Evolutionary conservation across 2,329 filamentous ascomycete species (phyloP).

Genomic region (Penicillium fuscoglaucum): DNA sequence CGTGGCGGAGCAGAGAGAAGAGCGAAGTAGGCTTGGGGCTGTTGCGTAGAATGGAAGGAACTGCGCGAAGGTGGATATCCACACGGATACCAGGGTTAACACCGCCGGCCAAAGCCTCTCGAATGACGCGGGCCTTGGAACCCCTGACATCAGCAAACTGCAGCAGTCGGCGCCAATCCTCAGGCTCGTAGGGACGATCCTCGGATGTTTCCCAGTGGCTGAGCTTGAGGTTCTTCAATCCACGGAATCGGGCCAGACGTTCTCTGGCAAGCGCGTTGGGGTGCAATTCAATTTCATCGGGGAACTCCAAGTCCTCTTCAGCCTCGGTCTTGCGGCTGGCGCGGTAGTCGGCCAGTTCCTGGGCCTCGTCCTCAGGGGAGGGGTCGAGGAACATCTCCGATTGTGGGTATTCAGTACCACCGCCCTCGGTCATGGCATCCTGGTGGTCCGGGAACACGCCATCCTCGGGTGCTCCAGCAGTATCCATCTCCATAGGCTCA

Average conservation of each 20-base stretch:
- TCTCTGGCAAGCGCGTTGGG: constrained; percentile 85
- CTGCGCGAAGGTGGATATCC: constrained; percentile 68
- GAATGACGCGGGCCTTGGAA: constrained; percentile 70
- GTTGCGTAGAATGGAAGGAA: constrained; percentile 56
- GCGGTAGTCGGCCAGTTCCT: constrained; percentile 79
- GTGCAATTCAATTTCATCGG: constrained; percentile 92
- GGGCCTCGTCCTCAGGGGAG: constrained; percentile 77
- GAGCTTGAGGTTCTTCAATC: constrained; percentile 84
- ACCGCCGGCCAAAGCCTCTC: constrained; percentile 86
- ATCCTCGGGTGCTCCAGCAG: constrained; percentile 72
- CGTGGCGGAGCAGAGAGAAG: constrained; percentile 87
- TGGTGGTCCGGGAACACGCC: constrained; percentile 62
- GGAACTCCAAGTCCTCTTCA: constrained; percentile 90
- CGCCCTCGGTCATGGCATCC: constrained; percentile 69
- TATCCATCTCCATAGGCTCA: constrained; percentile 54
- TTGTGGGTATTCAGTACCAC: constrained; percentile 85
- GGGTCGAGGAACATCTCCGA: constrained; percentile 87
- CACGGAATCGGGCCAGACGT: constrained; percentile 80
- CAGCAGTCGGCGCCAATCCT: constrained; percentile 83
- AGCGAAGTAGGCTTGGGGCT: constrained; percentile 64
- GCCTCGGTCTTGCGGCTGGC: constrained; percentile 75
- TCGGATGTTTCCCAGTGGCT: constrained; percentile 88
- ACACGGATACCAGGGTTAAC: constrained; percentile 82
- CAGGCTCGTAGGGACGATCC: constrained; percentile 81
- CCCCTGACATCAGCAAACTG: constrained; percentile 88